Conservation (phyloP, 2,329 filamentous ascomycete species). For the Cercospora citrullina region DNA sequence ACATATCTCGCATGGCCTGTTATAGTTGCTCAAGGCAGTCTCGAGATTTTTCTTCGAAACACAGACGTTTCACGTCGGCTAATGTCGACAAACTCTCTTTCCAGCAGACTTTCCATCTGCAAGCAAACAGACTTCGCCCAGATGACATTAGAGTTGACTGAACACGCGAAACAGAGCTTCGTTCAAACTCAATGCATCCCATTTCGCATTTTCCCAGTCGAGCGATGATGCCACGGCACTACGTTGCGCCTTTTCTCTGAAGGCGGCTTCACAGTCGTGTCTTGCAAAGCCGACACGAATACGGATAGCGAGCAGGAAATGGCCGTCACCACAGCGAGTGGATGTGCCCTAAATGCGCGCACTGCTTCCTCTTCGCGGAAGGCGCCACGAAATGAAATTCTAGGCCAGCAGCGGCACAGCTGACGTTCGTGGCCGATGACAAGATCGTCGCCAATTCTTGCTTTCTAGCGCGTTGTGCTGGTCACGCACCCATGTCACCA, state of each 20-base stretch:
- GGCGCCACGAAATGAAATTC: background rate
- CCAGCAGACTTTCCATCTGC: constrained; percentile 5
- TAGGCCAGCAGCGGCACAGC: constrained; percentile 9
- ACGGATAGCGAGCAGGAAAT: background rate
- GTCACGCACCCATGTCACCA: constrained; percentile 11
- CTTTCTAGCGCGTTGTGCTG: constrained; percentile 13
- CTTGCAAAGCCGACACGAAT: background rate
- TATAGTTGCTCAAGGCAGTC: background rate
- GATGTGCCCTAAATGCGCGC: background rate
- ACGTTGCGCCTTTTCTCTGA: background rate
- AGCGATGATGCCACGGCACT: background rate
- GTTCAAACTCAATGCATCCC: constrained; percentile 7
- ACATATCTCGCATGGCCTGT: background rate
- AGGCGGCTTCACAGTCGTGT: background rate
- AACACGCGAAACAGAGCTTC: constrained; percentile 1
- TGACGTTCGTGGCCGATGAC: constrained; percentile 21
- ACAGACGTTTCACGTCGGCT: constrained; percentile 4
- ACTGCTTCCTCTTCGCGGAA: background rate
- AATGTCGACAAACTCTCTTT: constrained; percentile 2
- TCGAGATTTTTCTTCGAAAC: background rate
- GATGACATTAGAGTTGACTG: constrained; percentile 3
- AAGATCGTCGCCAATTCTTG: constrained; percentile 19
- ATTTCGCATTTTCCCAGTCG: constrained; percentile 12
- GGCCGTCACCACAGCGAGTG: background rate
- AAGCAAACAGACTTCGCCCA: background rate